Evolutionary conservation across 2,329 filamentous ascomycete genomes (phyloP).

Genomic region (Nothopassalora personata): DNA sequence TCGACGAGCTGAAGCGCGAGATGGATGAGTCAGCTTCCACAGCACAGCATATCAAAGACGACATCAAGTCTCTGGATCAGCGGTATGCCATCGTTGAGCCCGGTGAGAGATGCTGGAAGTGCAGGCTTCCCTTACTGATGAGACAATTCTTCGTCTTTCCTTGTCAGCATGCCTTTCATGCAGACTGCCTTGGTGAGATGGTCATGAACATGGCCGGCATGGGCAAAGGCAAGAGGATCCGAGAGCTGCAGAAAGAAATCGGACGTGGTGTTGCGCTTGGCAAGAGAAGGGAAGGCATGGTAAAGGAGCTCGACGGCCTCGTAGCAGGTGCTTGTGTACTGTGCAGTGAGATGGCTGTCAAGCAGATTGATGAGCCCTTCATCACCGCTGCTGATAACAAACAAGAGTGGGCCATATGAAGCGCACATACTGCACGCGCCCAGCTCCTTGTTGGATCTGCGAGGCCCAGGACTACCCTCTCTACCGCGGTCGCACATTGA

Average conservation of each 20-base stretch:
- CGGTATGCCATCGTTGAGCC: constrained; percentile 96
- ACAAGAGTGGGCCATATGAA: constrained; percentile 65
- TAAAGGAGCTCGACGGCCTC: constrained; percentile 84
- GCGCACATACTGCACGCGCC: no score
- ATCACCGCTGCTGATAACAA: constrained; percentile 66
- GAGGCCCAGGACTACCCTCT: no score
- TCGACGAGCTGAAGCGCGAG: constrained; percentile 80
- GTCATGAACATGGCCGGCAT: constrained; percentile 77
- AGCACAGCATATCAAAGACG: constrained; percentile 81
- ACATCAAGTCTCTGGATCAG: constrained; percentile 78
- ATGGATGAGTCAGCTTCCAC: constrained; percentile 94
- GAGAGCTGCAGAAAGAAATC: constrained; percentile 78
- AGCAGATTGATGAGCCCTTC: constrained; percentile 90
- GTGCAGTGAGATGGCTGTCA: constrained; percentile 92
- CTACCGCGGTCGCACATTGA: neutral
- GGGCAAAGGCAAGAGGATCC: constrained; percentile 71
- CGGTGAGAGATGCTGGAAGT: constrained; percentile 88
- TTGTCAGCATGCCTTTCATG: constrained; percentile 96
- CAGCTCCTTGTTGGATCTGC: no score
- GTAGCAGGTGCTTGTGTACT: constrained; percentile 84
- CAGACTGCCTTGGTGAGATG: constrained; percentile 81
- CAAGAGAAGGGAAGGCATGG: constrained; percentile 70
- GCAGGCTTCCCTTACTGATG: constrained; percentile 76
- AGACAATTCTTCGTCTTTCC: constrained; percentile 97
- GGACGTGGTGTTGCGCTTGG: constrained; percentile 66